These are phyloP conservation scores for Vigna reflexopilosa DNA, from an alignment of 306 rosid genomes.

Conservation along the genomic window DNA sequence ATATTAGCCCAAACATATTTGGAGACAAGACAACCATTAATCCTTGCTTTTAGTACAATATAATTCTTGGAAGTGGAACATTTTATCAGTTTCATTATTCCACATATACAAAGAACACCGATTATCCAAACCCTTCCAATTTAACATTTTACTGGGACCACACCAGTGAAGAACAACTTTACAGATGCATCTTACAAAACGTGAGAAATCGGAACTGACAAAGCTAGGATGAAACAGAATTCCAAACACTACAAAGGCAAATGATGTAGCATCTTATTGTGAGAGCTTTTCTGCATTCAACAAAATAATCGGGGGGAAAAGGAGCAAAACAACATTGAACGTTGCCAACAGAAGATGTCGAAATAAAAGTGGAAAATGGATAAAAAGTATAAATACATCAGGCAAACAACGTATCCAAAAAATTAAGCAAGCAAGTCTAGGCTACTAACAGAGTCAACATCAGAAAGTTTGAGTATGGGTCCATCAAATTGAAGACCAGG, in stretches of 20 bases:
- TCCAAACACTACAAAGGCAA: not conserved
- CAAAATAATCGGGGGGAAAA: not conserved
- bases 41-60: not conserved
- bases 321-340: slow-evolving; percentile 19
- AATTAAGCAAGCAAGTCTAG: slow-evolving; percentile 13
- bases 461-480: slow-evolving; percentile 22
- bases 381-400: not conserved
- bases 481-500: not conserved
- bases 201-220: not conserved
- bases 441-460: not conserved
- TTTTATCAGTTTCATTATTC: not conserved
- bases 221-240: not conserved
- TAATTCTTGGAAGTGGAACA: slow-evolving; percentile 26
- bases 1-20: not conserved
- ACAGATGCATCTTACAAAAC: slow-evolving; percentile 7
- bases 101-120: not conserved
- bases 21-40: not conserved
- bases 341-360: not conserved
- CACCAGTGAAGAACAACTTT: slow-evolving; percentile 23
- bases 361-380: not conserved
- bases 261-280: slow-evolving; percentile 9
- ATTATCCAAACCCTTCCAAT: not conserved
- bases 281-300: slow-evolving; percentile 7
- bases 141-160: slow-evolving; percentile 13
- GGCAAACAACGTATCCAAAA: slow-evolving; percentile 2